phyloP scores from a whole-genome alignment of 2,329 filamentous ascomycete species.

The Fragosphaeria purpurea region DNA sequence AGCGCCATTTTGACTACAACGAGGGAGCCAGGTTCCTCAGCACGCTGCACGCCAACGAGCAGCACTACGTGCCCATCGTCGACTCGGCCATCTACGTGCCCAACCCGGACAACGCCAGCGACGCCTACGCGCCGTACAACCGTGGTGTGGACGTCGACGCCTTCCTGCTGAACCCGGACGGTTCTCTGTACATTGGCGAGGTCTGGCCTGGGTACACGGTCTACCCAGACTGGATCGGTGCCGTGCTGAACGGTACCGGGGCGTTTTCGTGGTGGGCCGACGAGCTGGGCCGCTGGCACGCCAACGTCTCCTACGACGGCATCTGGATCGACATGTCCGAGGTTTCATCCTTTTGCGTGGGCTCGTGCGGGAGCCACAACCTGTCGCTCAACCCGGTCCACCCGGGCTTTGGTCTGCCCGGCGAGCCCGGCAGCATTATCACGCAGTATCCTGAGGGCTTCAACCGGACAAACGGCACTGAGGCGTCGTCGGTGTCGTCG shows the following conservation, averaged over 20 bases:
- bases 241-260: constrained; percentile 50
- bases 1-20: constrained; percentile 42
- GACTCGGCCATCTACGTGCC: constrained; percentile 61
- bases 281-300: constrained; percentile 30
- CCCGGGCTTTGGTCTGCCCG: constrained; percentile 54
- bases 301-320: constrained; percentile 38
- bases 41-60: constrained; percentile 51
- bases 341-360: constrained; percentile 40
- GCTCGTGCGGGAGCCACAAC: constrained; percentile 59
- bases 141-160: constrained; percentile 47
- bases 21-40: constrained; percentile 51
- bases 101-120: constrained; percentile 59
- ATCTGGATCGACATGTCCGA: constrained; percentile 53
- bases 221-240: constrained; percentile 57
- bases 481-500: constrained; percentile 50
- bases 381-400: constrained; percentile 59
- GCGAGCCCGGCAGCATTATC: constrained; percentile 50
- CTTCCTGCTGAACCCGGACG: constrained; percentile 49
- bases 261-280: constrained; percentile 53
- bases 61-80: constrained; percentile 66
- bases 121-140: constrained; percentile 53
- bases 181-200: constrained; percentile 45
- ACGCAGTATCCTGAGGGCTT: constrained; percentile 60
- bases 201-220: constrained; percentile 68
- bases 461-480: constrained; percentile 56